Evolutionary conservation across 1,284 basidiomycete genomes (phyloP).

Genomic region (Rhodotorula glutinis): DNA sequence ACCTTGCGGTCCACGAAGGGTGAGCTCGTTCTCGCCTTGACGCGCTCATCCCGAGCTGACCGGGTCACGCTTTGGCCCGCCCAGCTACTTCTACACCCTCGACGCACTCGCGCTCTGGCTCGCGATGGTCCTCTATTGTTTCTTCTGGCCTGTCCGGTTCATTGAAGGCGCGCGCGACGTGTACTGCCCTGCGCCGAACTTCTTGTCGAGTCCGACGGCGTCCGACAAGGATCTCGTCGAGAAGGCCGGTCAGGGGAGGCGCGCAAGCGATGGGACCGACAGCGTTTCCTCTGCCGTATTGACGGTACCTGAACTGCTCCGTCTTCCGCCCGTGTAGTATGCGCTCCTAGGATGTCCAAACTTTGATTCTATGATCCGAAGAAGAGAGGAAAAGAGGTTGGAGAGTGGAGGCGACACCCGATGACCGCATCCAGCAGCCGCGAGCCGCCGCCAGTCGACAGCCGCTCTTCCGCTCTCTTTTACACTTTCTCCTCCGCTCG

Average conservation of each 20-base stretch:
- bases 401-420: too few species aligned
- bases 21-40: background rate
- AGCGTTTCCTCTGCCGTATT: too few species aligned
- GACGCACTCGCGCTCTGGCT: constrained; percentile 38
- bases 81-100: constrained; percentile 34
- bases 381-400: too few species aligned
- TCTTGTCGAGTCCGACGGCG: background rate
- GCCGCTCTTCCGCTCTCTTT: too few species aligned
- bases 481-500: background rate
- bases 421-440: too few species aligned
- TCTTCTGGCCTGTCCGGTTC: constrained; percentile 21
- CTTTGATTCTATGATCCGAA: too few species aligned
- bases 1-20: constrained; percentile 35
- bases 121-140: constrained; percentile 16
- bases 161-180: constrained; percentile 13
- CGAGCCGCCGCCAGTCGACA: too few species aligned
- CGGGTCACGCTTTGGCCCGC: background rate
- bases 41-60: background rate
- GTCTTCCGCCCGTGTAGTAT: too few species aligned
- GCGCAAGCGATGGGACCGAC: background rate
- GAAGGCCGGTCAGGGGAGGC: background rate
- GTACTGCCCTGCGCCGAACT: background rate
- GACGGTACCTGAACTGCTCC: too few species aligned
- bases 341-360: too few species aligned
- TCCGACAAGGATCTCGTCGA: background rate